Evolutionary conservation across 768 basidiomycete genomes (phyloP), one percentile per base, ranked within the genome.

Genomic region (Serpula lacrymans): DNA sequence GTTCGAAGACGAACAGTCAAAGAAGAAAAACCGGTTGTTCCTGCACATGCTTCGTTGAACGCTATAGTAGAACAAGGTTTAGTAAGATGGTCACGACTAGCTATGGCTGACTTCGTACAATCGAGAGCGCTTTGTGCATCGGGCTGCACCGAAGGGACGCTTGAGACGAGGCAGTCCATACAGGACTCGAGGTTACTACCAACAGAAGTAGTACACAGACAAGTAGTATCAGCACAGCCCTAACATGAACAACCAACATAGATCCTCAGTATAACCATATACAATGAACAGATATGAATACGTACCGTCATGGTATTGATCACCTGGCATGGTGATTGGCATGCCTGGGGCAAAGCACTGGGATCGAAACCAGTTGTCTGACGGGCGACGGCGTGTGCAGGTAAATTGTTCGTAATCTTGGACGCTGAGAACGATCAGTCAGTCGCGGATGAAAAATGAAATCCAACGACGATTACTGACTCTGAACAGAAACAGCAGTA

Each of bases 281-380:
- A 10, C 14, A 11, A 12, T 6, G 17, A 3, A 32, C 23, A 16
- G 4, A 5, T 17, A 5, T 17, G 22, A 42, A 17, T 6, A 32
- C 58, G 36, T 34, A 58, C 58, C 7, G 11, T 21, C 30, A 58
- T 41, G 9, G 43, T 47, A 20, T 43, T 37, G 12, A 60, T 1
- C n/a, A 55, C 53, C 21, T 46, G 12, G 26, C 55, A 58, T 2
- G 53, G 14, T 11, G 28, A 39, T 39, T 58, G 55, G 39, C 57
- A 58, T 26, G 34, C 27, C 7, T 47, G 1, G 4, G 55, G 58
- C 18, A 52, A 41, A 4, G 22, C 11, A 8, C 25, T 37, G 8
- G 48, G 16, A 10, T 41, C 17, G 10, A 46, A 13, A 10, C 31
- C 31, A 18, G 14, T 33, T 14, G 31, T n/a, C 25, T 60, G 58